Conservation (phyloP, 306 rosid species). For the Abrus precatorius region DNA sequence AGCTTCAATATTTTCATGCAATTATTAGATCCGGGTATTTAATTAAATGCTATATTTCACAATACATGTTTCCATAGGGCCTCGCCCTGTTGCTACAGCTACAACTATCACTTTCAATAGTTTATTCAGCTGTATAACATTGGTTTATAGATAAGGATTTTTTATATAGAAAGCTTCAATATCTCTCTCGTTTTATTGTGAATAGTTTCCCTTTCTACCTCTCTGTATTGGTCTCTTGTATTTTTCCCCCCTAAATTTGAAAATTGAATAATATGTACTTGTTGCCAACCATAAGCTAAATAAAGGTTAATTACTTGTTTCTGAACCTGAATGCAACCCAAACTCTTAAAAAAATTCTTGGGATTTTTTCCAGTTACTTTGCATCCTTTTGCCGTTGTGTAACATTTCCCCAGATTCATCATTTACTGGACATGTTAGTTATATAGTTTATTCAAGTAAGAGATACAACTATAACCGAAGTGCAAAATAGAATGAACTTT, state of each 20-base stretch:
- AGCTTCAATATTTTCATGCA: conserved; percentile 32
- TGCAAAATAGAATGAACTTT: conserved; percentile 32
- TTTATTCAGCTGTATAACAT: conserved; percentile 30
- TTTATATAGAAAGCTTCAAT: conserved; percentile 31
- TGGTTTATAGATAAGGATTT: conserved; percentile 47
- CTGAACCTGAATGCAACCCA: conserved; percentile 3
- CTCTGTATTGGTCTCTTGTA: conserved; percentile 33
- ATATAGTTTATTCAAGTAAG: neutral
- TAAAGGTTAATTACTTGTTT: conserved; percentile 22
- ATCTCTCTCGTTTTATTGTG: neutral
- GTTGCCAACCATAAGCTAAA: conserved; percentile 36
- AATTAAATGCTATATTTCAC: conserved; percentile 12
- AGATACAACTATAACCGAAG: conserved; percentile 26
- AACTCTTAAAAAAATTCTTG: neutral
- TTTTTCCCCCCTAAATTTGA: conserved; percentile 35
- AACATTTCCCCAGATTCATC: neutral
- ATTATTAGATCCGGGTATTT: conserved; percentile 20
- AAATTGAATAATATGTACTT: conserved; percentile 27
- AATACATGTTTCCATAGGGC: conserved; percentile 16
- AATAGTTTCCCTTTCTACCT: conserved; percentile 26
- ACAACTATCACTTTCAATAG: conserved; percentile 40
- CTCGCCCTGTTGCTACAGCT: conserved; percentile 38
- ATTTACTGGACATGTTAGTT: neutral
- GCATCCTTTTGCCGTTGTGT: conserved; percentile 6
- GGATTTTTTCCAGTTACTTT: conserved; percentile 14